phyloP scores from a whole-genome alignment of 2,329 filamentous ascomycete genomes.

The Botrytis galanthina region DNA sequence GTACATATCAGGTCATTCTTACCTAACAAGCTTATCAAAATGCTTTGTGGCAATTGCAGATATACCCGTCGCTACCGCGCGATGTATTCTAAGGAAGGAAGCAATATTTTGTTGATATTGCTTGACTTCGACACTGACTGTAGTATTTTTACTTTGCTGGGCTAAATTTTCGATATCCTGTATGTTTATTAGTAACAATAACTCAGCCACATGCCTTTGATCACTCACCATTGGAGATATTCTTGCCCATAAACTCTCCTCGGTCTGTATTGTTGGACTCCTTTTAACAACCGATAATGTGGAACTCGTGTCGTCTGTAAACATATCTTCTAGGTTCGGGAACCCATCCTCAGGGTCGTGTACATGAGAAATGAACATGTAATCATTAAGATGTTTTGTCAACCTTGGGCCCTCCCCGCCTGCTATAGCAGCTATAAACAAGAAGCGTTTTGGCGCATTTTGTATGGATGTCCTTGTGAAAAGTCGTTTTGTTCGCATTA shows the following conservation, averaged over 20 bases:
- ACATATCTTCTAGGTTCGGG: slow-evolving; percentile 67
- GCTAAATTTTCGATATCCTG: slow-evolving; percentile 40
- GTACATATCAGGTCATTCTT: slow-evolving; percentile 26
- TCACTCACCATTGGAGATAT: slow-evolving; percentile 33
- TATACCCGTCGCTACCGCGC: slow-evolving; percentile 76
- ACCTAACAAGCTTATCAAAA: slow-evolving; percentile 66
- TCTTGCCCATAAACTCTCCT: slow-evolving; percentile 26
- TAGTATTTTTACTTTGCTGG: slow-evolving; percentile 55
- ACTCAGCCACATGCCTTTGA: neutral
- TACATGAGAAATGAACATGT: slow-evolving; percentile 84
- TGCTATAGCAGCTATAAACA: slow-evolving; percentile 73
- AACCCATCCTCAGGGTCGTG: slow-evolving; percentile 72
- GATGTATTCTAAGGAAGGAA: slow-evolving; percentile 82
- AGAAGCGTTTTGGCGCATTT: slow-evolving; percentile 70
- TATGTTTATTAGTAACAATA: slow-evolving; percentile 21
- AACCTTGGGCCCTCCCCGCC: slow-evolving; percentile 51
- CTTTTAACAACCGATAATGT: slow-evolving; percentile 39
- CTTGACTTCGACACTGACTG: slow-evolving; percentile 71
- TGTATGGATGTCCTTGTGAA: slow-evolving; percentile 74
- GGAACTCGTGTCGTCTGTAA: slow-evolving; percentile 36
- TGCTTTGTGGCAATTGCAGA: slow-evolving; percentile 77
- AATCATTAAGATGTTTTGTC: slow-evolving; percentile 67
- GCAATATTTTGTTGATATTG: slow-evolving; percentile 87
- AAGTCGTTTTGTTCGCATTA: slow-evolving; percentile 76
- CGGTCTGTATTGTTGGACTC: slow-evolving; percentile 25